Evolutionary conservation across 495 filamentous ascomycete genomes (phyloP).

Genomic region (Hypoxylon rickii): DNA sequence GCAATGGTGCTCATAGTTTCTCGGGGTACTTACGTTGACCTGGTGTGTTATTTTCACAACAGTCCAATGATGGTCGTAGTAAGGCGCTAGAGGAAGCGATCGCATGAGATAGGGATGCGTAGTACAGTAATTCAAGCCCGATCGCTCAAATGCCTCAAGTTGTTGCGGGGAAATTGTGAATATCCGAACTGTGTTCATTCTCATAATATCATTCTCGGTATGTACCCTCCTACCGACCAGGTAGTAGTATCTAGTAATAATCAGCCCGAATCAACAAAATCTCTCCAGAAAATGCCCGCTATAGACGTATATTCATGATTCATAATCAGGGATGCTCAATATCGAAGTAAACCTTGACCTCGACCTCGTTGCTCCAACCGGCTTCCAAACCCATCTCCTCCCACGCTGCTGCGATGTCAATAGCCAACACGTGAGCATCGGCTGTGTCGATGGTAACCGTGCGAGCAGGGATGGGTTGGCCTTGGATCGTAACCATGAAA

Average conservation of each 20-base stretch:
- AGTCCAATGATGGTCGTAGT: too few relatives aligned
- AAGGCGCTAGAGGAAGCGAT: too few relatives aligned
- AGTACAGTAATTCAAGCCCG: too few relatives aligned
- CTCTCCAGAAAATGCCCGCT: too few relatives aligned
- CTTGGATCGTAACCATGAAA: constrained; percentile 78
- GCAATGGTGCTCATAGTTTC: too few relatives aligned
- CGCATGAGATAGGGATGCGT: too few relatives aligned
- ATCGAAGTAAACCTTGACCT: constrained; percentile 66
- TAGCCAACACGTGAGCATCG: constrained; percentile 65
- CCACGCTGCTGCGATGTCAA: constrained; percentile 83
- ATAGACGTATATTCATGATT: neutral
- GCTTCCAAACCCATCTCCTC: constrained; percentile 68
- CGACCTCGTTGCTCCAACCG: constrained; percentile 85
- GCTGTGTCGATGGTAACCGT: constrained; percentile 65
- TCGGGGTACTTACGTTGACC: neutral
- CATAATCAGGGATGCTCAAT: constrained; percentile 31
- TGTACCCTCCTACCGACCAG: neutral
- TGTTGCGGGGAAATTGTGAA: too few relatives aligned
- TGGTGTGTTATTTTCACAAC: too few relatives aligned
- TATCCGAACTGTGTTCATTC: neutral
- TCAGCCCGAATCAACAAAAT: too few relatives aligned
- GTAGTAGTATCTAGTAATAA: neutral
- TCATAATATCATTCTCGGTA: constrained; percentile 10
- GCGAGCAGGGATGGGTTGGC: constrained; percentile 65
- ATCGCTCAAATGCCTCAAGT: neutral